phyloP scores from a whole-genome alignment of 192 early-diverging fungal genomes.

The Kickxella alabastrina region DNA sequence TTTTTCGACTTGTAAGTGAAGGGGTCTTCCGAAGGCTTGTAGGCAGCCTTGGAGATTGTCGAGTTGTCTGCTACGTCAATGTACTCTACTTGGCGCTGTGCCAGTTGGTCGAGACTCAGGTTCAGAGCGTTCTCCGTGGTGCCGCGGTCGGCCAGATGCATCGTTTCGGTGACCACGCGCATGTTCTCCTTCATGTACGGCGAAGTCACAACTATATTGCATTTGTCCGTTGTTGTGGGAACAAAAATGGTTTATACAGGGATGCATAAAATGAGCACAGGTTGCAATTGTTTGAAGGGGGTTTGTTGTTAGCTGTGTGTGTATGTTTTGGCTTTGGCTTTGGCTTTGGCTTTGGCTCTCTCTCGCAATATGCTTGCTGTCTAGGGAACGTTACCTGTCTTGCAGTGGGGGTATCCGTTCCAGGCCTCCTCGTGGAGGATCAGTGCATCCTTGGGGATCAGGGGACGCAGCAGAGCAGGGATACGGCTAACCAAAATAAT shows the following conservation, averaged over 20 bases:
- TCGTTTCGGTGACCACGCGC: constrained; percentile 68
- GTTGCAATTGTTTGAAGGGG: no score
- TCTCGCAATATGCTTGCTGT: no score
- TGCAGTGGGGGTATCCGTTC: constrained; percentile 76
- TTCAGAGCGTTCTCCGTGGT: constrained; percentile 64
- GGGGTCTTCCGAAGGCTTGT: constrained; percentile 64
- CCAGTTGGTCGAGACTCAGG: constrained; percentile 43
- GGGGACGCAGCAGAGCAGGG: constrained; percentile 57
- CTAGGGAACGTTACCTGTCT: constrained; percentile 51
- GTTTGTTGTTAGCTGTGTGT: no score
- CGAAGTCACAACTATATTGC: constrained; percentile 49
- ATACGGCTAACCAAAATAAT: constrained; percentile 49
- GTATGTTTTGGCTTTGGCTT: no score
- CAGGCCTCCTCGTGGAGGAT: constrained; percentile 76
- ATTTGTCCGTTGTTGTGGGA: neutral
- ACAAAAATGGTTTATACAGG: no score
- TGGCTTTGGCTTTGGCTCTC: no score
- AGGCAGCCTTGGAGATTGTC: constrained; percentile 49
- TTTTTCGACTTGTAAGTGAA: constrained; percentile 59
- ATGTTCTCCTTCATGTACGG: constrained; percentile 70
- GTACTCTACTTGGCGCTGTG: constrained; percentile 59
- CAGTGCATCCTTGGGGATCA: constrained; percentile 63
- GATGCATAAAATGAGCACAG: no score
- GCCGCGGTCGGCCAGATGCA: constrained; percentile 70
- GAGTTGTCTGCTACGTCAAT: constrained; percentile 70